A percentile compares a stretch with the other conserved stretches of the same genome.
These are phyloP conservation scores for Phenoliferia sp. DNA, from an alignment of 1,284 basidiomycete genomes.

Conservation along the genomic window DNA sequence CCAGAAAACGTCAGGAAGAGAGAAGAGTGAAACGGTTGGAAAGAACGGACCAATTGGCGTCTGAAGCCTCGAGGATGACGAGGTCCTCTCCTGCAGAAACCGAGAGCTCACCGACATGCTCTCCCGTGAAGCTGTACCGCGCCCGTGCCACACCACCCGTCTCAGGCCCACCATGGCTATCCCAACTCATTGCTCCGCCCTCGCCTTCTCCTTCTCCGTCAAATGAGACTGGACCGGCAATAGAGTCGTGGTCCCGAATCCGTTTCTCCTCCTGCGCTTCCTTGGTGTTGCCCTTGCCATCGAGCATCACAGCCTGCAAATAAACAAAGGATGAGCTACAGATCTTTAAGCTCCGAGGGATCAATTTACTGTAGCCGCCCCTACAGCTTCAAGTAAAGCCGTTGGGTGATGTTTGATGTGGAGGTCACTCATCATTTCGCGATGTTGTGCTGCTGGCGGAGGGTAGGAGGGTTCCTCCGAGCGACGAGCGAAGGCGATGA, in stretches of 20 bases:
- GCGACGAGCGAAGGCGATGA: slow-evolving; percentile 11
- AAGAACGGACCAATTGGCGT: slow-evolving; percentile 24
- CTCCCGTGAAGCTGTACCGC: slow-evolving; percentile 30
- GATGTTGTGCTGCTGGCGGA: background rate
- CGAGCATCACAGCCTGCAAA: slow-evolving; percentile 24
- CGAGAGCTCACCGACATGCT: slow-evolving; percentile 27
- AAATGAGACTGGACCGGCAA: slow-evolving; percentile 2
- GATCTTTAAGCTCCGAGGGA: background rate
- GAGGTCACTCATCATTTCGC: slow-evolving; percentile 2
- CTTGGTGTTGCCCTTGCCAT: slow-evolving; percentile 15
- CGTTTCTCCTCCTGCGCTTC: slow-evolving; percentile 13
- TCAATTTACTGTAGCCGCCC: slow-evolving; percentile 20
- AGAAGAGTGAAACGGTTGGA: too few species aligned
- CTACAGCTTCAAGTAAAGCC: slow-evolving; percentile 28
- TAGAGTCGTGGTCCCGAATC: slow-evolving; percentile 11
- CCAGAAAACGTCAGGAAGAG: too few species aligned
- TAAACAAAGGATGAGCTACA: background rate
- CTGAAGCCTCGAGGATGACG: slow-evolving; percentile 23
- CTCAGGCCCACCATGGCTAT: slow-evolving; percentile 18
- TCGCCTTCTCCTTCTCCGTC: too few species aligned
- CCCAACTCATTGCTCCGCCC: slow-evolving; percentile 17
- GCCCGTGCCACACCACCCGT: slow-evolving; percentile 12
- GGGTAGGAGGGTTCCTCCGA: slow-evolving; percentile 27
- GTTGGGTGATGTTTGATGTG: slow-evolving; percentile 14
- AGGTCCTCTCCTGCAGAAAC: slow-evolving; percentile 28